Base-by-base conservation (phyloP, 2,329 filamentous ascomycete species). In the Lomentospora prolificans region DNA sequence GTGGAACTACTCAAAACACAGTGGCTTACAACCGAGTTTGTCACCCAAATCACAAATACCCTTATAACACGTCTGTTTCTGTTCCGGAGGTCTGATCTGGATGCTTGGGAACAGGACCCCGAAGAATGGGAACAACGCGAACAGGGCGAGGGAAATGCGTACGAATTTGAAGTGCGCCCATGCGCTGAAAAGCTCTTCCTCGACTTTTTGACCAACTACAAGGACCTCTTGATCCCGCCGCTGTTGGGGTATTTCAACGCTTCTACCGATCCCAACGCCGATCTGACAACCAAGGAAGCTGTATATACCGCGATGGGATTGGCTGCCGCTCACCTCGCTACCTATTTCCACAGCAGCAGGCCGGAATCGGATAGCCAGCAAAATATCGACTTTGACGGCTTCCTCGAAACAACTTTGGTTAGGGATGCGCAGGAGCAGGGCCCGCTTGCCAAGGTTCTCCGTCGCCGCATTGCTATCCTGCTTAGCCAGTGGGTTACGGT, bases 51-150 rank as follows among this genome's bases (percentile, higher is more conserved):
- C 61, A 89, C 94, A 66, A 89, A 94, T 61, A 77, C 86, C 10
- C 83, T 96, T 56, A 88, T 99, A 53, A 90, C 87, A 1, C 85
- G 87, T 63, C 89, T 96, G 61, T 94, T 99, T 66, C 80, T 94
- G 36, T 94, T 97, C 68, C 83, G 90, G 31, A 81, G 87, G 58
- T 83, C 84, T 53, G 94, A 99, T 68, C 79, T 97, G 1, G 84
- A 90, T 59, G 87, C 90, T 57, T 99, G 94, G 94, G 87, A 95
- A 66, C 87, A 95, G 65, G 90, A 96, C 57, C 90, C 92, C 0
- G 90, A 99, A 67, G 90, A 95, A 55, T 99, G 94, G 91, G 92
- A 96, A 68, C 85, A 88, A 60, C 84, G 86, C 63, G 90, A 96
- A 72, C 90, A 95, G 64, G 87, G 86, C 58, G 82, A 89, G 58